A percentile compares a stretch with the other conserved stretches of the same genome.
Conservation (phyloP, 345 rosid species). For the Eucalyptus regnans region DNA sequence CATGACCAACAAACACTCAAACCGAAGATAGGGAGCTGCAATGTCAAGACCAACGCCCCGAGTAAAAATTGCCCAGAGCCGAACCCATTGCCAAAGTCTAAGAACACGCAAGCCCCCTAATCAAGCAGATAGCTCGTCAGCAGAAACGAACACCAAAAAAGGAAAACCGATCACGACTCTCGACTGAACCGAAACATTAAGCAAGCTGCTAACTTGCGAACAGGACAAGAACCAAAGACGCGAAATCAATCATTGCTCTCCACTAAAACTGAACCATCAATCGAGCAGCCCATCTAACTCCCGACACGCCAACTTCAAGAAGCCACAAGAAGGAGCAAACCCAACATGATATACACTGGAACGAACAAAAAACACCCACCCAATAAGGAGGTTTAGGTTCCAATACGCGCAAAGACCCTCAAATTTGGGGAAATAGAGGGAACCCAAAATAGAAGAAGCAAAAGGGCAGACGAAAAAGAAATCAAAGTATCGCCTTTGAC, state of each 20-base stretch:
- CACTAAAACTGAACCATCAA: not conserved
- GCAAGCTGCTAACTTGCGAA: not conserved
- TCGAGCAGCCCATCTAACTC: not conserved
- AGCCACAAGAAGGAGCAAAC: not conserved
- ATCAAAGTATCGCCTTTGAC: conserved; percentile 10
- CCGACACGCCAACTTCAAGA: not conserved
- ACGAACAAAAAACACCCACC: not conserved
- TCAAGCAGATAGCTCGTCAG: not conserved
- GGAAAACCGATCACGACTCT: not conserved
- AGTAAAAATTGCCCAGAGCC: not conserved
- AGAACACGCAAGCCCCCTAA: not conserved
- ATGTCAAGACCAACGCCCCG: not conserved
- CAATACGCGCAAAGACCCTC: not conserved
- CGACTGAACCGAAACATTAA: not conserved
- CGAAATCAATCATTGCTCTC: not conserved
- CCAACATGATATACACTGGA: not conserved
- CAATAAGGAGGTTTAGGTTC: not conserved
- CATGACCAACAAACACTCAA: not conserved
- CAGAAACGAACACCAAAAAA: not conserved
- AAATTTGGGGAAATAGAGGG: not conserved
- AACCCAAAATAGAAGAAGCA: not conserved
- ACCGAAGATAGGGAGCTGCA: not conserved
- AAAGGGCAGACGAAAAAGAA: not conserved
- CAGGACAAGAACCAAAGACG: not conserved
- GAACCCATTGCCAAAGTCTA: not conserved